Percentiles rank a stretch among this genome's conserved stretches.
Evolutionary conservation across 2,329 filamentous ascomycete species (phyloP).

Genomic region (Escovopsis sp.): DNA sequence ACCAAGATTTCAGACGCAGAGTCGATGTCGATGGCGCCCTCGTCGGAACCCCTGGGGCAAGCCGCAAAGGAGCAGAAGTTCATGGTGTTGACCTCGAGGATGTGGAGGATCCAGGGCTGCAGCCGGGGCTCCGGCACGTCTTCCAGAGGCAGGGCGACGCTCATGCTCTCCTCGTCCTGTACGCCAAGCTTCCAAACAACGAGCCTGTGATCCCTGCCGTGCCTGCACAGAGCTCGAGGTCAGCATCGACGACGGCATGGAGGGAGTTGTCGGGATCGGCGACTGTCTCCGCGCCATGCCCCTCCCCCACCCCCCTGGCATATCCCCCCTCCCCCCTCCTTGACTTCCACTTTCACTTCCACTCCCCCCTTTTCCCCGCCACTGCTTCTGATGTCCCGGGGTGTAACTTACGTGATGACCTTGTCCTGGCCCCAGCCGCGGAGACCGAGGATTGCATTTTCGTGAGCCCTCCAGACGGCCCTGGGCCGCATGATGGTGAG

Average conservation of each 20-base stretch:
- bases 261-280: background rate
- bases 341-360: background rate
- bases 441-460: constrained; percentile 60
- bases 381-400: too few species aligned
- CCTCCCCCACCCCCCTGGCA: too few species aligned
- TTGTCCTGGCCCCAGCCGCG: constrained; percentile 55
- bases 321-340: background rate
- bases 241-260: background rate
- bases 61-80: constrained; percentile 84
- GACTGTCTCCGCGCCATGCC: too few species aligned
- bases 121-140: constrained; percentile 30
- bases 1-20: constrained; percentile 40
- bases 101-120: constrained; percentile 74
- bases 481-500: constrained; percentile 64
- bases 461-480: constrained; percentile 78
- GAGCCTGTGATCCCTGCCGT: constrained; percentile 79
- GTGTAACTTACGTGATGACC: constrained; percentile 61
- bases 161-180: constrained; percentile 48
- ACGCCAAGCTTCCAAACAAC: constrained; percentile 64
- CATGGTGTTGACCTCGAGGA: constrained; percentile 76
- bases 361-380: too few species aligned
- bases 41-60: constrained; percentile 27
- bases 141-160: constrained; percentile 58
- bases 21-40: constrained; percentile 7
- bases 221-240: constrained; percentile 33